phyloP scores from a whole-genome alignment of 768 basidiomycete species.

The Thelephora aurantiotincta region DNA sequence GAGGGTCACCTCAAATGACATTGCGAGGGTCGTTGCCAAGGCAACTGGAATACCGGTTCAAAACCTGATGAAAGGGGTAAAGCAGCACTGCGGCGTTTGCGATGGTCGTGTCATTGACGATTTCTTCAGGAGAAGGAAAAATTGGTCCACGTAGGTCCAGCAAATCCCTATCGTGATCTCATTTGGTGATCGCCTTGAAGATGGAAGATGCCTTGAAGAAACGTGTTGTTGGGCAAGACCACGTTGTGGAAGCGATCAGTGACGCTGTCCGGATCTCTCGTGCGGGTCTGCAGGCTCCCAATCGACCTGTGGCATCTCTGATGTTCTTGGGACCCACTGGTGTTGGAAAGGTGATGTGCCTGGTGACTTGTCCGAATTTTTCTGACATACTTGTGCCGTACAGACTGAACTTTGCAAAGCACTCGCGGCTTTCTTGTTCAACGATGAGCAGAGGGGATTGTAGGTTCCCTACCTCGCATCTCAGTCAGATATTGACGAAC shows the following conservation, averaged over 20 bases:
- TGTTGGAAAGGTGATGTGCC: conserved; percentile 52
- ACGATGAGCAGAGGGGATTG: conserved; percentile 79
- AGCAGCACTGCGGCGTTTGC: conserved; percentile 25
- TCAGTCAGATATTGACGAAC: not conserved
- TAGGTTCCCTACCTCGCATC: conserved; percentile 22
- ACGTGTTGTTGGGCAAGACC: conserved; percentile 83
- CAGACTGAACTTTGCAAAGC: conserved; percentile 86
- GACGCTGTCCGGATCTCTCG: conserved; percentile 90
- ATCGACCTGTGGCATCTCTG: conserved; percentile 86
- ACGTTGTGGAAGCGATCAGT: conserved; percentile 73
- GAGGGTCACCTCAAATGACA: conserved; percentile 79
- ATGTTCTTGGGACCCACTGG: conserved; percentile 84
- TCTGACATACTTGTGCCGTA: conserved; percentile 1
- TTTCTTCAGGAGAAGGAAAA: no score
- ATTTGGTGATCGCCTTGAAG: conserved; percentile 20
- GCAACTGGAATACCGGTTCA: conserved; percentile 86
- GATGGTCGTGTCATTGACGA: no score
- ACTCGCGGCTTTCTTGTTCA: conserved; percentile 78
- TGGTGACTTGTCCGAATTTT: not conserved
- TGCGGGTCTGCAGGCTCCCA: conserved; percentile 79
- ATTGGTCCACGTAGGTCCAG: conserved; percentile 48
- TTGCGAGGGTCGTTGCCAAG: conserved; percentile 77
- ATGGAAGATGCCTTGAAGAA: conserved; percentile 73
- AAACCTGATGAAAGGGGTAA: conserved; percentile 77
- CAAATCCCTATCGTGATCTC: not conserved